Evolutionary conservation across 2,329 filamentous ascomycete genomes (phyloP).

Genomic region (Pseudopyrenochaeta lycopersici): DNA sequence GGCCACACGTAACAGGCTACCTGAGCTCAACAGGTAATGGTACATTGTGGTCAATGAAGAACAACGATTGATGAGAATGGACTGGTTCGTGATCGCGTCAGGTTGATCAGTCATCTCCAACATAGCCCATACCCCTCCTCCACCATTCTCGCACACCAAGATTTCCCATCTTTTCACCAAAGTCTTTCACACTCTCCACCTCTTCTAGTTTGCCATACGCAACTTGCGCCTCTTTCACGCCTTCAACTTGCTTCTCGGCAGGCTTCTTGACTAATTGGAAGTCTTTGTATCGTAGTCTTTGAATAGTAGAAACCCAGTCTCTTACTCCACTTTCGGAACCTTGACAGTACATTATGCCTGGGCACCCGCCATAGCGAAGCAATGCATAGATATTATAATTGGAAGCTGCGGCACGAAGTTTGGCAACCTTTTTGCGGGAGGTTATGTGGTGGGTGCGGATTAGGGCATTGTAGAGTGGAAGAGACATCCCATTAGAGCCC

Average conservation of each 20-base stretch:
- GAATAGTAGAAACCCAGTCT: slow-evolving; percentile 71
- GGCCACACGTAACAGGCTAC: no score
- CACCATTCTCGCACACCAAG: slow-evolving; percentile 71
- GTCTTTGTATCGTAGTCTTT: slow-evolving; percentile 75
- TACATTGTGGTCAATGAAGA: no score
- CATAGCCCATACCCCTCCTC: slow-evolving; percentile 71
- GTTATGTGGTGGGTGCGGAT: slow-evolving; percentile 85
- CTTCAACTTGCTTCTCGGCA: slow-evolving; percentile 38
- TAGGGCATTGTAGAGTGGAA: slow-evolving; percentile 63
- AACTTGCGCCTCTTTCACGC: slow-evolving; percentile 2
- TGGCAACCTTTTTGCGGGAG: slow-evolving; percentile 75
- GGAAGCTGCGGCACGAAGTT: slow-evolving; percentile 70
- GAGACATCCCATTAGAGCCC: slow-evolving; percentile 26
- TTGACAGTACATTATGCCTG: slow-evolving; percentile 83
- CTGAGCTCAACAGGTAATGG: no score
- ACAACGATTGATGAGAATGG: no score
- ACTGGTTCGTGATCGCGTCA: no score
- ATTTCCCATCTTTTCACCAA: slow-evolving; percentile 68
- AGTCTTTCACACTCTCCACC: slow-evolving; percentile 70
- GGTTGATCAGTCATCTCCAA: slow-evolving; percentile 22
- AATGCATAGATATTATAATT: slow-evolving; percentile 70
- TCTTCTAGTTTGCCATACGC: slow-evolving; percentile 59
- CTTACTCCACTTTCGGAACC: slow-evolving; percentile 65
- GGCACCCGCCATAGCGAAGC: slow-evolving; percentile 72
- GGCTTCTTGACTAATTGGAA: slow-evolving; percentile 70